These are phyloP conservation scores for Pyropia yezoensis DNA, from an alignment of 23 red algal genomes.

Conservation along the genomic window DNA sequence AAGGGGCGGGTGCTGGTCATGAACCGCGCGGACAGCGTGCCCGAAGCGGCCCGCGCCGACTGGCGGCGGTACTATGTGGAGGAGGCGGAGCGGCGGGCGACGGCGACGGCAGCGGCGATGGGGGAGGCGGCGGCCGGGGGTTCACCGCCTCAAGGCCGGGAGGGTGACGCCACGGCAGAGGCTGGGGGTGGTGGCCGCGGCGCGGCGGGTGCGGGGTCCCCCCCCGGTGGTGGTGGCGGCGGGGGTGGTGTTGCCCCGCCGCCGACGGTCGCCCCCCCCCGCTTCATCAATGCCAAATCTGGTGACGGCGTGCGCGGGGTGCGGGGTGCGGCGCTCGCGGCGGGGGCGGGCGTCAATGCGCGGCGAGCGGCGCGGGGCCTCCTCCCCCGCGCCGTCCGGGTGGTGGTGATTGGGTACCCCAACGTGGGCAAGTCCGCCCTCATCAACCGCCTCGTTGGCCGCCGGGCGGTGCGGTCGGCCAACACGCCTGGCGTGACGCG, in stretches of 20 bases:
- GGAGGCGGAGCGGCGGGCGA: conserved; percentile 10
- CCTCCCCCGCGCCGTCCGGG: conserved; percentile 61
- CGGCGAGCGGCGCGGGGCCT: conserved; percentile 63
- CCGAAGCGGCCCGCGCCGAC: conserved; percentile 22
- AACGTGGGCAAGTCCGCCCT: conserved; percentile 98
- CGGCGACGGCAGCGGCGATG: no score
- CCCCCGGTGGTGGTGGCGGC: no score
- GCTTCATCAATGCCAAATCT: conserved; percentile 60
- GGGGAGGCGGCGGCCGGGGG: no score
- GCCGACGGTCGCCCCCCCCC: not conserved
- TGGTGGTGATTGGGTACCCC: conserved; percentile 86
- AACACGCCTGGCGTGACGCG: conserved; percentile 93
- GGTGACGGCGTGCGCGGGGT: conserved; percentile 69
- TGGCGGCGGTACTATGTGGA: conserved; percentile 46
- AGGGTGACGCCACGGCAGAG: no score
- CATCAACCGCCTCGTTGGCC: conserved; percentile 84
- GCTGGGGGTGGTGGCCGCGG: no score
- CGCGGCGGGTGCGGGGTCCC: no score
- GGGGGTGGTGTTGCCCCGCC: no score
- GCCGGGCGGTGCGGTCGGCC: conserved; percentile 64
- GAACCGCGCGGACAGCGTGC: conserved; percentile 89
- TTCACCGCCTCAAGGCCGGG: no score
- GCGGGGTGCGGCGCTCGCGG: conserved; percentile 38
- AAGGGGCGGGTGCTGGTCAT: conserved; percentile 71
- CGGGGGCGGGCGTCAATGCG: conserved; percentile 59